Base-by-base conservation (phyloP, 441 rosid genomes). In the Macaranga tanarius region DNA sequence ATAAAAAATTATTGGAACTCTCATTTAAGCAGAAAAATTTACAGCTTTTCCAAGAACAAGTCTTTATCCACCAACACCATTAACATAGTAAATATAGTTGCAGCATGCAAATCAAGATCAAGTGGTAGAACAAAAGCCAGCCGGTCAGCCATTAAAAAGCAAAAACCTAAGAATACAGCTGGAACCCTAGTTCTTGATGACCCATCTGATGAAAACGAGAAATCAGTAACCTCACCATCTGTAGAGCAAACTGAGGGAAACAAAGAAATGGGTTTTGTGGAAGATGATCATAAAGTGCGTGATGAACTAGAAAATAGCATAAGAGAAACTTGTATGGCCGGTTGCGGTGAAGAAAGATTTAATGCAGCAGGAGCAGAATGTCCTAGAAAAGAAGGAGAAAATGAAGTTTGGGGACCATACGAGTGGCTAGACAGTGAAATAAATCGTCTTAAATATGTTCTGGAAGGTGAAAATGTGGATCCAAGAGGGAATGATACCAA, bases 1-100 rank as follows among this genome's bases (percentile, higher is more conserved):
- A 91, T 93, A 40, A 93, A 93, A 77, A 93, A 93, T 75, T 86
- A 90, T 68, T 93, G 98, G 98, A 93, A 93, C 75, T 88, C 97
- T 44, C 97, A 90, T 74, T 78, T 91, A n/a, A 86, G 92, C 80
- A 75, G 97, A 67, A 93, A 83, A 80, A 84, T 87, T 45, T 86
- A 84, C 69, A 60, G 84, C 48, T 82, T 87, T 78, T 19, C 61
- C 20, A 78, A 44, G 26, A 42, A 51, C 0, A 69, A 59, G 8
- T 62, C 67, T 51, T 25, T 74, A 28, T 12, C 70, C 62, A 50
- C 22, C 20, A 42, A 25, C 2, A 72, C 71, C 40, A 59, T 73
- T 8, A 66, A 75, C 42, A 65, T 73, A 48, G 25, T 79, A 68
- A 69, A 56, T 23, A 20, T 69, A 31, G 77, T 61, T 45, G 85